Evolutionary conservation across 805 yeast genomes (phyloP).

Genomic region (Kodamaea restingae): DNA sequence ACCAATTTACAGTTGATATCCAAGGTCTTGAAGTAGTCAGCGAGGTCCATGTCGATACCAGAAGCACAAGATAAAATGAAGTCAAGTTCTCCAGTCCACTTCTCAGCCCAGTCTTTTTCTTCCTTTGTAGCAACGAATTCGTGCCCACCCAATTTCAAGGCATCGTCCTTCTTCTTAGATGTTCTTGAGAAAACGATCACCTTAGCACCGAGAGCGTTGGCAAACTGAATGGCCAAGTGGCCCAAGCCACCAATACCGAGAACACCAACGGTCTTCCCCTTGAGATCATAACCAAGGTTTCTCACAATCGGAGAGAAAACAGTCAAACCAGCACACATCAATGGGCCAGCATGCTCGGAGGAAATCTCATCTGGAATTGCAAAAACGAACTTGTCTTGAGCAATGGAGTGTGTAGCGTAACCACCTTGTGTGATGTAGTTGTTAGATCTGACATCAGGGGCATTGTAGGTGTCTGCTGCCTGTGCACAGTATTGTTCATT

Average conservation of each 20-base stretch:
- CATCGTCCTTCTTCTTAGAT: conserved; percentile 44
- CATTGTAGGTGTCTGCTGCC: conserved; percentile 21
- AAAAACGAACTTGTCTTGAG: conserved; percentile 59
- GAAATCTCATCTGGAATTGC: conserved; percentile 50
- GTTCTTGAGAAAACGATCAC: conserved; percentile 56
- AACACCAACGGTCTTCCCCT: conserved; percentile 49
- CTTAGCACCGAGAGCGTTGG: conserved; percentile 58
- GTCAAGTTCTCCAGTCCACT: conserved; percentile 39
- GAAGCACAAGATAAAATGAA: conserved; percentile 52
- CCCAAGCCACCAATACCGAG: conserved; percentile 58
- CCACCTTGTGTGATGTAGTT: conserved; percentile 66
- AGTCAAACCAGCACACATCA: conserved; percentile 76
- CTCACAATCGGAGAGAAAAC: conserved; percentile 63
- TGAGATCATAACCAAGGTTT: conserved; percentile 30
- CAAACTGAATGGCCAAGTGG: conserved; percentile 52
- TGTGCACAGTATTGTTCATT: conserved; percentile 37
- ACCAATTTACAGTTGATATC: conserved; percentile 57
- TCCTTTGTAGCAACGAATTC: conserved; percentile 53
- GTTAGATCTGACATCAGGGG: conserved; percentile 16
- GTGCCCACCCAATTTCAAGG: conserved; percentile 50
- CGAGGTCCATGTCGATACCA: conserved; percentile 47
- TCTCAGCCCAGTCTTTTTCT: conserved; percentile 38
- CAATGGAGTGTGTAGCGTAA: conserved; percentile 61
- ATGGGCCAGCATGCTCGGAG: conserved; percentile 59
- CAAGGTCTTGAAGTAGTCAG: conserved; percentile 45